Base-by-base conservation (phyloP, 805 yeast genomes). In the Yarrowia alimentaria region DNA sequence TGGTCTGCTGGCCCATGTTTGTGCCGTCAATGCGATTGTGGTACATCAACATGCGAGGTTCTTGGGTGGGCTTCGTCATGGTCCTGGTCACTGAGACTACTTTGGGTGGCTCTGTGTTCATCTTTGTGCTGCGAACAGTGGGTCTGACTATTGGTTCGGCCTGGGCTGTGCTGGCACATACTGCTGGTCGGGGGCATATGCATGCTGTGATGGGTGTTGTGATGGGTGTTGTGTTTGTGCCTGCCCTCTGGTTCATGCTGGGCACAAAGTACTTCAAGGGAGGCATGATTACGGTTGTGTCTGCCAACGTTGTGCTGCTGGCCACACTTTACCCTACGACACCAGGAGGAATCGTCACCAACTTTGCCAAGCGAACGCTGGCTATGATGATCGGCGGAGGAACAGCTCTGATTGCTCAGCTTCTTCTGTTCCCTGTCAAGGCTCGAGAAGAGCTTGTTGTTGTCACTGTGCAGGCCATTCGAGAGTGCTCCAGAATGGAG, bases 51-150 rank as follows among this genome's bases (percentile, higher is more conserved):
- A 67, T 70, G 24, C 68, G 74, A 54, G 80, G 79, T 32, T 63
- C 75, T 1, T 76, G 80, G 80, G 69, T 74, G 6, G 80, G 79
- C 20, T 76, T 76, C 64, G 77, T 75, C 5, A 75, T 77, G 13
- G 71, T 72, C 24, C 58, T 76, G 37, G 74, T 73, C 18, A 52
- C 75, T 20, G 80, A 76, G 54, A 75, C 78, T 0, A 72, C 77
- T 5, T 69, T 76, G 12, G 80, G 80, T 11, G 74, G 71, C 13
- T 74, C 80, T 1, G 68, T 74, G 42, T 72, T 69, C 65, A 73
- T 72, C 4, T 72, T 73, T 54, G 68, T 75, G 40, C 56, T 74
- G 1, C 68, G 80, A 58, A 70, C 71, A 9, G 70, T 74, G 13
- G 79, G 80, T 17, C 72, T 75, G 8, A 57, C 72, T 2, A 42